Conservation (phyloP, 1,139 yeast genomes). For the Kodamaea arcana region DNA sequence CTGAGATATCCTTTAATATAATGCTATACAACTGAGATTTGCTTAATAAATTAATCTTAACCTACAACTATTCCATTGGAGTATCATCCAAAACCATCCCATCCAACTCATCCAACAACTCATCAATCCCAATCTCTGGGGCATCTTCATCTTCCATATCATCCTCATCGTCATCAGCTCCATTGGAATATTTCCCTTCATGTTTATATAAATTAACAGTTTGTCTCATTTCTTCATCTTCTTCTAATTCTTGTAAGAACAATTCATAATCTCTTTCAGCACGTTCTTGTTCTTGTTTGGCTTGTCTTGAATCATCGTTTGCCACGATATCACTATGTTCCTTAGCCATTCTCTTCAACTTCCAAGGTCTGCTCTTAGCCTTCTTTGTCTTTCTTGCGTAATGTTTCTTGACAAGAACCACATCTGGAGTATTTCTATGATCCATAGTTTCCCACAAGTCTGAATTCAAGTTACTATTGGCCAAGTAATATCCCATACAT, state of each 20-base stretch:
- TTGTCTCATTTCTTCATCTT: conserved; percentile 91
- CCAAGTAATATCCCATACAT: conserved; percentile 81
- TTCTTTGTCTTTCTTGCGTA: conserved; percentile 78
- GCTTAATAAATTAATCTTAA: background rate
- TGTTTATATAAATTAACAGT: conserved; percentile 85
- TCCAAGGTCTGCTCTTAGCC: conserved; percentile 85
- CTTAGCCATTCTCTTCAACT: conserved; percentile 95
- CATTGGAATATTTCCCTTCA: conserved; percentile 27
- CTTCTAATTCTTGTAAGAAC: conserved; percentile 96
- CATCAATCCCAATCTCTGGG: conserved; percentile 75
- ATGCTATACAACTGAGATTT: too few relatives aligned
- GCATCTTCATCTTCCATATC: conserved; percentile 62
- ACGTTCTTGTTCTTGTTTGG: conserved; percentile 83
- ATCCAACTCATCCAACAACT: conserved; percentile 84
- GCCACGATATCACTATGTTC: conserved; percentile 84
- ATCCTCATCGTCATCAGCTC: conserved; percentile 37
- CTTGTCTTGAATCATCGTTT: conserved; percentile 64
- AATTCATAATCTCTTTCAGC: conserved; percentile 94
- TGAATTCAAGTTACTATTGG: conserved; percentile 82
- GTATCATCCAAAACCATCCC: conserved; percentile 76
- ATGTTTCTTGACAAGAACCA: conserved; percentile 84
- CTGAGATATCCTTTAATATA: too few relatives aligned
- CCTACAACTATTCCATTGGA: conserved; percentile 19
- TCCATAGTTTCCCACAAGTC: conserved; percentile 76
- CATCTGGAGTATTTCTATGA: conserved; percentile 72